phyloP scores from a whole-genome alignment of 1,284 basidiomycete genomes.

The Apiotrichum brassicae region DNA sequence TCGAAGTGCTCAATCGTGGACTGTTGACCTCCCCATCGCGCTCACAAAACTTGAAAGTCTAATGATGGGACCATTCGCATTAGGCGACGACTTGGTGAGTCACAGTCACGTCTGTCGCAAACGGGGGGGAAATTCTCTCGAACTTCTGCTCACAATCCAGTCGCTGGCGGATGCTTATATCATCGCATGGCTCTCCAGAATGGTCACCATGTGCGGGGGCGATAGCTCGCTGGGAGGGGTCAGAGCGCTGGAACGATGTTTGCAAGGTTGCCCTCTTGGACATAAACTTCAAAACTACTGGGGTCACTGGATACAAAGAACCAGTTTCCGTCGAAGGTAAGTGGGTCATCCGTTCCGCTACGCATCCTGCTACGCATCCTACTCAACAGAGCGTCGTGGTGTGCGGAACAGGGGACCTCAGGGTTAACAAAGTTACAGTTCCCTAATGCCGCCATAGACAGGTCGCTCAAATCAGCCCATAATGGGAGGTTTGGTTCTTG shows the following conservation, averaged over 20 bases:
- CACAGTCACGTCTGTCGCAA: no score
- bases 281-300: constrained; percentile 52
- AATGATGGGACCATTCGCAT: constrained; percentile 62
- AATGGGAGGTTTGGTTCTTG: no score
- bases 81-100: constrained; percentile 55
- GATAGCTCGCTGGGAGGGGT: constrained; percentile 48
- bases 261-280: constrained; percentile 35
- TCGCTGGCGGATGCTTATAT: constrained; percentile 75
- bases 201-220: constrained; percentile 58
- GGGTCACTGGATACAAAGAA: constrained; percentile 58
- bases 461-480: no score
- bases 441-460: no score
- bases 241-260: constrained; percentile 28
- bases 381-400: no score
- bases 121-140: no score
- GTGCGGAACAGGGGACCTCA: no score
- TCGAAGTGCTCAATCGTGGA: constrained; percentile 49
- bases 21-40: constrained; percentile 49
- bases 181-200: constrained; percentile 64
- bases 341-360: no score
- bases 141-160: constrained; percentile 44
- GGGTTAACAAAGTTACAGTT: neutral
- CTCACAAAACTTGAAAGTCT: constrained; percentile 54
- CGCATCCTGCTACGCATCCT: no score
- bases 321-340: constrained; percentile 65